Evolutionary conservation across 306 rosid species (phyloP), one percentile per base, ranked within the genome.

Genomic region (Pyrus betulifolia): DNA sequence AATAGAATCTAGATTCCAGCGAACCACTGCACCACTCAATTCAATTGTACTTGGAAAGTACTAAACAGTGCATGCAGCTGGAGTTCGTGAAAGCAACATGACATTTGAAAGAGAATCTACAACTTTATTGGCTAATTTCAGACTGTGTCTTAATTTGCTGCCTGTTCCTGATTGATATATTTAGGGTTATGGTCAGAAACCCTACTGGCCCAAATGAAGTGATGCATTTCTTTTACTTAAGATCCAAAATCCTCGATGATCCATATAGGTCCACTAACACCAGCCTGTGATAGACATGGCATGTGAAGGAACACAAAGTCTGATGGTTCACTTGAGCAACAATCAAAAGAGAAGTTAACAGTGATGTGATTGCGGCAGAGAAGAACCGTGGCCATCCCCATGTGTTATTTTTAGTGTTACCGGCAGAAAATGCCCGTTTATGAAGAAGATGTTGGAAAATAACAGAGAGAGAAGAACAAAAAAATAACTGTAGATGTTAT

Each of bases 391-490:
- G 74, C 68, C 83, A 70, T 78, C 82, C 83, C 88, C 89, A 89
- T 84, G 93, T 89, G 93, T 87, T 60, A 76, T 78, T 89, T 89
- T 84, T 74, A 79, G 76, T 83, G 76, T 75, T 70, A 23, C 76
- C 42, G 66, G 35, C 73, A 73, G 76, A 78, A 74, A 87, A 77
- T 80, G 87, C 82, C 85, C 77, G 54, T 28, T 55, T 72, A 82
- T 80, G 77, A 55, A 38, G 54, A 49, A 49, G 8, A 49, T 33
- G 74, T 49, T 71, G 78, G 80, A 87, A 81, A 35, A 69, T 18
- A 46, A 72, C 58, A 74, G 46, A 68, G 59, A 72, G 74, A 83
- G 83, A 25, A 78, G 38, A 81, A 67, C 84, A 80, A 83, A 83
- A 71, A 85, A 59, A 28, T 25, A 15, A 61, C 55, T 17, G 74